Base-by-base conservation (phyloP, 1,284 basidiomycete species). In the Trichosporon coremiiforme region DNA sequence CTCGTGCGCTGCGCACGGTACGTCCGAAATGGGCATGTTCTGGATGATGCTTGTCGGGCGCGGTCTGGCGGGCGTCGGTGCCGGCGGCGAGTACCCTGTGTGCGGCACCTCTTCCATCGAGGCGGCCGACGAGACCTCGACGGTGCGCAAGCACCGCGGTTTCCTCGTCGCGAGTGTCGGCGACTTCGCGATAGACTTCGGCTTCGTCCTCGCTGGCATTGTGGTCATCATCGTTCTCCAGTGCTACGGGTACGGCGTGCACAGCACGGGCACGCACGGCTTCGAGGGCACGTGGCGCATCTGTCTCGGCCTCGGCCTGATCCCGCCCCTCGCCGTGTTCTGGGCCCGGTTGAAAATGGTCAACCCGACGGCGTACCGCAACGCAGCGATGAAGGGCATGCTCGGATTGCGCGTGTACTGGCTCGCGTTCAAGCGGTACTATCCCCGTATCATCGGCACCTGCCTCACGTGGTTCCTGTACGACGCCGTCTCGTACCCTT, bases 391-490 rank as follows among this genome's bases (percentile, higher is more conserved):
- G 74, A 88, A 89, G 74, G 84, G 87, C 87, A 79, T 78, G 83
- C 68, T 60, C 31, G 31, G 31, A 1, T 5, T 60, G 29, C 73
- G 55, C 7, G 77, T 74, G 6, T 81, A 71, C 60, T 63, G 22
- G 35, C 85, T 92, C 20, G 87, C 88, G 8, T 1, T 90, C 62
- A 88, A 86, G 76, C 84, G 87, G 36, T 92, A 93, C 78, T 92
- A 91, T 90, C 87, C 83, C 73, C 66, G 87, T 1, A 79, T 91
- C 36, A 87, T 90, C 71, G 90, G 90, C 15, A 91, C 90, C 2
- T 88, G 87, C 70, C 90, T 89, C 35, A 88, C 90, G 62, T 91
- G 90, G 90, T 91, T 91, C 81, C 84, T 90, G 64, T 92, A 91
- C 77, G 90, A 91, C 80, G 90, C 90, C 69, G 89, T 91, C 31